Evolutionary conservation across 1,284 basidiomycete genomes (phyloP).

Genomic region (Tylopilus sp.): DNA sequence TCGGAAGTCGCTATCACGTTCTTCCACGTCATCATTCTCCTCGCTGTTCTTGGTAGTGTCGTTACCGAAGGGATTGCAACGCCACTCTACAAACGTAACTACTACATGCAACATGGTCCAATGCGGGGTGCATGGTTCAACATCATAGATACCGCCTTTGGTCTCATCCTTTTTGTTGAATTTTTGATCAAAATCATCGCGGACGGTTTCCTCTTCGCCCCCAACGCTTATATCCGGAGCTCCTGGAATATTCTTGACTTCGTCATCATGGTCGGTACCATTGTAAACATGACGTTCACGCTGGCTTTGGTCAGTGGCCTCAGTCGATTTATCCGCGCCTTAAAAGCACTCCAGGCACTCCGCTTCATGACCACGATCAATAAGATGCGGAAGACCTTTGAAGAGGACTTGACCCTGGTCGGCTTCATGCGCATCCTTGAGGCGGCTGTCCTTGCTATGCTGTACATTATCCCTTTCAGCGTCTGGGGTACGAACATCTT

Average conservation of each 20-base stretch:
- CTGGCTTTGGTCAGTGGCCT: conserved; percentile 78
- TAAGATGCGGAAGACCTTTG: conserved; percentile 85
- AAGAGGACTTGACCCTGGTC: conserved; percentile 84
- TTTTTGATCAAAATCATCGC: conserved; percentile 90
- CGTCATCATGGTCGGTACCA: conserved; percentile 75
- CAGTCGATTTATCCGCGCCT: conserved; percentile 75
- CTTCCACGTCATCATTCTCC: conserved; percentile 73
- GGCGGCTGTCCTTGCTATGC: conserved; percentile 83
- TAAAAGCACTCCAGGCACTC: conserved; percentile 88
- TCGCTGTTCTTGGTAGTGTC: conserved; percentile 80
- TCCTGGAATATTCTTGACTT: conserved; percentile 94
- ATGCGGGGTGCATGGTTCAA: conserved; percentile 83
- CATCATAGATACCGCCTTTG: conserved; percentile 74
- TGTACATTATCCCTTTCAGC: conserved; percentile 96
- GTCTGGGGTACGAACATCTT: conserved; percentile 98
- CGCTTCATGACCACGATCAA: conserved; percentile 87
- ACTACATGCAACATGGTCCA: conserved; percentile 59
- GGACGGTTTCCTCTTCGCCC: conserved; percentile 89
- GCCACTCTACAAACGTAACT: conserved; percentile 78
- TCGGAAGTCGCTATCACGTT: conserved; percentile 64
- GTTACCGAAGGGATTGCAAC: conserved; percentile 83
- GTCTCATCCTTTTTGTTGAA: conserved; percentile 74
- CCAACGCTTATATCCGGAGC: conserved; percentile 88
- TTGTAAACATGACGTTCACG: conserved; percentile 78
- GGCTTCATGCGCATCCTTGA: conserved; percentile 88